Evolutionary conservation across 768 basidiomycete genomes (phyloP), one percentile per base, ranked within the genome.

Genomic region (Amanita polypyramis): DNA sequence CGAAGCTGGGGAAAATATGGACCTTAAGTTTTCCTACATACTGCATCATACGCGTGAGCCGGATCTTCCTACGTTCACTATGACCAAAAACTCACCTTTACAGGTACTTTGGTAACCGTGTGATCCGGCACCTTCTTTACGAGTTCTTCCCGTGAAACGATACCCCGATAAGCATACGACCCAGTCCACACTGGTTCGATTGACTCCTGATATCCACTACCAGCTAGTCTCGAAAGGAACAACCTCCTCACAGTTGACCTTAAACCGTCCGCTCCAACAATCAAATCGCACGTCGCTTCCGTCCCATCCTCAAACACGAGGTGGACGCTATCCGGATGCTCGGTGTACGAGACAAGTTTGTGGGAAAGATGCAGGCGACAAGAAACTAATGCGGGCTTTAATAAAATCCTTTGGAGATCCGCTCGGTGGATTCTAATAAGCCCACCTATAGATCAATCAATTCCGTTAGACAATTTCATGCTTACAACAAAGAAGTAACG

Each of bases 401-500:
- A 67, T 46, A 87, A 68, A 1, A 70, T 73, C 19, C 65, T 61
- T 48, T 85, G 82, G 55, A 85, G 82, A 54, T 84, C 80, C 17
- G 81, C 70, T 14, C 85, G 77, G 60, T 84, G 83, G 52, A 86
- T 69, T 50, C 63, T 60, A 52, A 77, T 65, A 51, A 78, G 46
- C 48, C 63, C 61, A n/a, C 78, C 78, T 80, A 56, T 36, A 17
- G 43, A 39, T 21, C 45, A 50, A 56, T 45, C 36, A n/a, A 27
- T n/a, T 7, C 25, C 39, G 43, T 17, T 20, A 25, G 27, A 51
- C 32, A 34, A 30, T 33, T 32, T 34, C 40, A 36, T n/a, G n/a
- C n/a, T n/a, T n/a, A n/a, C n/a, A 41, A 25, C 15, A 36, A 37
- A 39, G 45, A 43, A 40, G 43, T 25, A 11, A 25, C 2, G 9